Conservation (phyloP, 306 rosid species). For the Begonia masoniana region DNA sequence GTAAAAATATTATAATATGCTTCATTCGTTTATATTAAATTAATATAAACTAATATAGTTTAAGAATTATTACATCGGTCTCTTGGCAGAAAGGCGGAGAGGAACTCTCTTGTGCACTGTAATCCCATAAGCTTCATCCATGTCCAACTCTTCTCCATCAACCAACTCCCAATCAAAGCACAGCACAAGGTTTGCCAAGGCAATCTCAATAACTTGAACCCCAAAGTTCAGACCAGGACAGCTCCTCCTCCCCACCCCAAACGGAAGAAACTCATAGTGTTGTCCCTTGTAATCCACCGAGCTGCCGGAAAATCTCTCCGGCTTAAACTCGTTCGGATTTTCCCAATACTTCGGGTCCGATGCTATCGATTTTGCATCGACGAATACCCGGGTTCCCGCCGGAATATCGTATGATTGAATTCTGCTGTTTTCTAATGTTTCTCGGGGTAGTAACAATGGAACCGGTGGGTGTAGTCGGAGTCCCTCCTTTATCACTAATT, state of each 20-base stretch:
- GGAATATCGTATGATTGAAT: conserved; percentile 46
- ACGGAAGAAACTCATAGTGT: conserved; percentile 6
- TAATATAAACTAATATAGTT: no score
- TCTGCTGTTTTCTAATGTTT: conserved; percentile 44
- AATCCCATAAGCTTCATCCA: conserved; percentile 11
- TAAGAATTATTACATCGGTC: no score
- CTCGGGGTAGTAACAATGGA: conserved; percentile 59
- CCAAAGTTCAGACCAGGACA: conserved; percentile 9
- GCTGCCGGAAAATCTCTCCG: conserved; percentile 9
- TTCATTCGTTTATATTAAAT: no score
- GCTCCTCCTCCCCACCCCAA: conserved; percentile 11
- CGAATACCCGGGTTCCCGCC: conserved; percentile 41
- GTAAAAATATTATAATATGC: no score
- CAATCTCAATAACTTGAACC: conserved; percentile 5
- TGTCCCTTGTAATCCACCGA: conserved; percentile 3
- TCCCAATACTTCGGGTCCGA: conserved; percentile 6
- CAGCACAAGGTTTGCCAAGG: conserved; percentile 9
- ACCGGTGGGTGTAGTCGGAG: conserved; percentile 50
- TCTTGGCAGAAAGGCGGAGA: no score
- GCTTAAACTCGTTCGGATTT: conserved; percentile 1
- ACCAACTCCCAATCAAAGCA: conserved; percentile 13
- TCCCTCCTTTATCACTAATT: conserved; percentile 45
- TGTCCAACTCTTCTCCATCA: conserved; percentile 6
- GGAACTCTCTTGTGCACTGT: no score
- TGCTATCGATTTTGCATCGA: conserved; percentile 22